Base-by-base conservation (phyloP, 1,284 basidiomycete genomes). In the Ustanciosporium gigantosporum region DNA sequence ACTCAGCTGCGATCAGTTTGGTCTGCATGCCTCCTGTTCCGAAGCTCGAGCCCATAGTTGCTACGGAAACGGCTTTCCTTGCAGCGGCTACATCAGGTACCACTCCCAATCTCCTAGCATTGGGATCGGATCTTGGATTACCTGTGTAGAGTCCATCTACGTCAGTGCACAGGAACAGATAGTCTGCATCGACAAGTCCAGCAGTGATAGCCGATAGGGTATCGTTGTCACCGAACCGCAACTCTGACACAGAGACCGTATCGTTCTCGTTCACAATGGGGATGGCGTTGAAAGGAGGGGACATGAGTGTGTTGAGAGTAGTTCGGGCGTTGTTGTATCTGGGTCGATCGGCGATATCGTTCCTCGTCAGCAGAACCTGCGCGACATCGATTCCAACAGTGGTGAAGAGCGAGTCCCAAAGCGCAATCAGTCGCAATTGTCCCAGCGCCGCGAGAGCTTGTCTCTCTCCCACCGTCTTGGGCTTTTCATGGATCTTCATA, bases 21-120 rank as follows among this genome's bases (percentile, higher is more conserved):
- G 95, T 98, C 80, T 95, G 91, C 95, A 98, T 98, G 5, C 95
- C 95, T 1, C 94, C 95, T 2, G 95, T 98, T 0, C 94, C 95
- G 11, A 99, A 84, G 59, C 85, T 90, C 0, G 91, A 93, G 0
- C 94, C 95, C 5, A 94, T 82, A 0, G 92, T 96, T 3, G 86
- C 85, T 0, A 92, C 95, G 69, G 88, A 90, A 3, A 97, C 93
- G 83, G 90, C 82, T 16, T 84, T 80, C 20, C 91, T 85, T 56
- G 95, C 91, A 21, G 84, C 84, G 20, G 87, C 82, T 17, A 96
- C 87, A 22, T 91, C 93, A 2, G 85, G 81, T 2, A 98, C 93
- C 6, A 88, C 84, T 27, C 89, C 84, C 16, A 98, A 88, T 23
- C 86, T 84, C 68, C 84, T 85, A 0, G 93, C 93, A 27, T 83